Evolutionary conservation across 305 asterid species (phyloP), one percentile per base, ranked within the genome.

Genomic region (Fraxinus floribunda): DNA sequence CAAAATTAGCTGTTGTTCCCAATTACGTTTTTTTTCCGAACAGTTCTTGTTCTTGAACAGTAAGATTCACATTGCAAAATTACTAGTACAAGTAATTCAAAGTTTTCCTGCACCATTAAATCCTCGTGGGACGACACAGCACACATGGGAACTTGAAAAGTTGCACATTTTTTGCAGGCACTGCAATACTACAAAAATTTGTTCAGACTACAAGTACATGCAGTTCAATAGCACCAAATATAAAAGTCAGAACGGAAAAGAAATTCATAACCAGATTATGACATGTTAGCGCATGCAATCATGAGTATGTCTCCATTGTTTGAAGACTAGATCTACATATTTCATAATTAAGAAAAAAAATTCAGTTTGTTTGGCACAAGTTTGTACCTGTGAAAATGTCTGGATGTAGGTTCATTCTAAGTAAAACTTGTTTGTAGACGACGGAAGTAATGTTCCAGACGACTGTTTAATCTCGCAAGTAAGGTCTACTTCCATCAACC

Each of bases 401-500:
- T 15, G 24, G 29, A 55, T 29, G 5, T 38, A 52, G 26, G 38
- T 87, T 92, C 92, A 94, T 90, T 94, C 98, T n/a, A 94, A 89
- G 84, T 77, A 90, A 84, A 90, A 90, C 88, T 90, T 92, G 85
- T 85, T 91, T 36, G 68, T 86, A 81, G 89, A 41, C n/a, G 84
- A 83, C 16, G 90, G 90, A 80, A 83, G 88, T 49, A 66, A 74
- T 10, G 88, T 82, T 30, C 95, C 96, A 11, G 93, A 88, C 22
- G 86, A 34, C 85, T 85, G 91, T 83, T 46, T 88, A 71, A 92
- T 88, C 88, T 92, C 97, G 77, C 87, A 87, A 79, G 78, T 83
- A 55, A 94, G 84, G 70, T 92, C 94, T 46, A 90, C 94, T 86
- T 93, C 97, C 93, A 95, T 86, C 86, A 95, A 85, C 77, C 99